Percentiles rank a stretch among this genome's conserved stretches.
Conservation (phyloP, 129 eudicot genomes). For the Pulicaria dysenterica region DNA sequence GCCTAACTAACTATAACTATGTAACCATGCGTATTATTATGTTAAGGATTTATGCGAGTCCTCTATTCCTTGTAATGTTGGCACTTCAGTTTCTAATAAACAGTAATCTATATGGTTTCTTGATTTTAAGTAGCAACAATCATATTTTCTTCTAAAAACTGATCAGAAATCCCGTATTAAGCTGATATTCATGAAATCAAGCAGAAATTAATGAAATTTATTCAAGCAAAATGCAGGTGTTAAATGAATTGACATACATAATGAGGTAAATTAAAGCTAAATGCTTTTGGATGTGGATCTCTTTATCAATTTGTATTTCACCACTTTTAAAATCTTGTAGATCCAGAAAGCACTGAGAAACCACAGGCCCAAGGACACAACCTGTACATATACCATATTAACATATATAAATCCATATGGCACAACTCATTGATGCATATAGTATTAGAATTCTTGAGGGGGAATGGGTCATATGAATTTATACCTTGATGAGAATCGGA, state of each 20-base stretch:
- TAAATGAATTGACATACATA: not conserved
- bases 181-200: no score
- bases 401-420: not conserved
- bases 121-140: not conserved
- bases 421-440: no score
- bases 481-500: constrained; percentile 83
- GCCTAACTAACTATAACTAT: constrained; percentile 41
- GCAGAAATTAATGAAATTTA: not conserved
- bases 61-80: constrained; percentile 19
- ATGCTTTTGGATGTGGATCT: constrained; percentile 39
- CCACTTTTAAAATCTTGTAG: constrained; percentile 80
- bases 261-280: not conserved
- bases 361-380: constrained; percentile 86
- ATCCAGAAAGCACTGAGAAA: constrained; percentile 90
- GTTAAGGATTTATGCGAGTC: constrained; percentile 25
- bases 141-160: constrained; percentile 16
- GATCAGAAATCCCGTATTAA: not conserved
- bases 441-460: no score
- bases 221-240: constrained; percentile 1
- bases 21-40: constrained; percentile 5
- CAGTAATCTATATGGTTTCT: constrained; percentile 11
- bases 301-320: constrained; percentile 56
- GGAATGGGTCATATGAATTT: not conserved
- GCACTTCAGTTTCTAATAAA: constrained; percentile 21
- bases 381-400: constrained; percentile 43